Conservation (phyloP, 371 early-diverging fungal genomes). For the Batrachochytrium dendrobatidis region DNA sequence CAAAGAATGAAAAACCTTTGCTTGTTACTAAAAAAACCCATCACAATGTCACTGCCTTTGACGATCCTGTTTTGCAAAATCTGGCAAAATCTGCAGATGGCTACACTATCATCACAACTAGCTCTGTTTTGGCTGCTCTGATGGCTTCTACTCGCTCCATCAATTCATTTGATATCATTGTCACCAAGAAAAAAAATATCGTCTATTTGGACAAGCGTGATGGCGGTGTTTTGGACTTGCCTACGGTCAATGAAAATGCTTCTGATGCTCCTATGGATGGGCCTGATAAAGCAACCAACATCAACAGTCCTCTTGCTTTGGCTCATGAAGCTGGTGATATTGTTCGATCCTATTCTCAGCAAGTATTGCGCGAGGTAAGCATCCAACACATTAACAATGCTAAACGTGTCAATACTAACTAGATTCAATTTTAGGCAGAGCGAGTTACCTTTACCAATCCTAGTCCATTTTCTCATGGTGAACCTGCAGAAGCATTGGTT, state of each 20-base stretch:
- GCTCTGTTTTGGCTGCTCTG: slow-evolving; percentile 77
- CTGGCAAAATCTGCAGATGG: slow-evolving; percentile 51
- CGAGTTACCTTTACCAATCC: slow-evolving; percentile 28
- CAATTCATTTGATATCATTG: slow-evolving; percentile 93
- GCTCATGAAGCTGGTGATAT: slow-evolving; percentile 81
- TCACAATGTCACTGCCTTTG: slow-evolving; percentile 71
- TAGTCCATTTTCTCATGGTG: slow-evolving; percentile 59
- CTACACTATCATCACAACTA: slow-evolving; percentile 83
- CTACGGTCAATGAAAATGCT: slow-evolving; percentile 93
- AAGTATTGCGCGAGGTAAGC: slow-evolving; percentile 57
- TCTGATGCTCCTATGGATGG: slow-evolving; percentile 80
- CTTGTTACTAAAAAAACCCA: slow-evolving; percentile 61
- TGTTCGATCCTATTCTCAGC: slow-evolving; percentile 79
- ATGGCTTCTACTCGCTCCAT: slow-evolving; percentile 90
- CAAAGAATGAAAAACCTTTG: slow-evolving; percentile 71
- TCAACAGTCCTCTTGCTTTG: slow-evolving; percentile 82
- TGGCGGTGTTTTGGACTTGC: slow-evolving; percentile 54
- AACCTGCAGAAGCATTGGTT: slow-evolving; percentile 45
- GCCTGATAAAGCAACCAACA: slow-evolving; percentile 69
- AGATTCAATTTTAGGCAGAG: not conserved
- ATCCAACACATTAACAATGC: not conserved
- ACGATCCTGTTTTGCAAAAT: slow-evolving; percentile 68
- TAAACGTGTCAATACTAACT: not conserved
- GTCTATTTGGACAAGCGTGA: slow-evolving; percentile 89
- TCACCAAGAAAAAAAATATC: slow-evolving; percentile 77